Base-by-base conservation (phyloP, 2,329 filamentous ascomycete genomes). In the Fusarium chlamydosporum region DNA sequence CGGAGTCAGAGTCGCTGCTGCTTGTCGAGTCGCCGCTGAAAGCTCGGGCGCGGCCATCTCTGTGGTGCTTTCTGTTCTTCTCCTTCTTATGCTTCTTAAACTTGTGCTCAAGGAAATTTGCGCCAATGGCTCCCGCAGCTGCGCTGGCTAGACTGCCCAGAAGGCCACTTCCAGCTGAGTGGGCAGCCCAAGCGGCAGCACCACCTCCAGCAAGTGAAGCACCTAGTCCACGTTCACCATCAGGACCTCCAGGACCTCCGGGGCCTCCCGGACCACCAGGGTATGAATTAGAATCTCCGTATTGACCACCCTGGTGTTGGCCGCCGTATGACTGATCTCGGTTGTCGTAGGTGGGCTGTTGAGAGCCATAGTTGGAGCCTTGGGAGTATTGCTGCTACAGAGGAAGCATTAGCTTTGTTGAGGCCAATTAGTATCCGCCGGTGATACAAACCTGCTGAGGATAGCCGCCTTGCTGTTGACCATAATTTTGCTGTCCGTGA, bases 151-250 rank as follows among this genome's bases (percentile, higher is more conserved):
- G 71, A 3, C 83, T 84, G 31, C 83, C 83, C 34, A 86, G 68
- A 29, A 81, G 65, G 18, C 84, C 84, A 41, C 83, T 83, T 10
- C 84, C 85, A 20, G 84, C 76, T 63, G 85, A 81, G 75, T 86
- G 82, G 0, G 83, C 84, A 0, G 84, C 76, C 68, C 81, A 85
- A 8, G 82, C 84, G 23, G 83, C 85, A 3, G 80, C 83, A 41
- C 80, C 82, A 15, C 82, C 81, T 34, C 84, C 84, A 3, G 83
- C 61, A 16, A 86, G 68, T 9, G 83, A 82, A 4, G 84, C 82
- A 6, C 84, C 84, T 4, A 87, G 77, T n/a, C 85, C 85, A 45
- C 84, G 82, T 31, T 86, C 84, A 4, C 75, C 73, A 20, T 76
- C 71, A 4, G 61, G 71, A 5, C 75, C 72, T 40, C 72, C 68